Evolutionary conservation across 1,284 basidiomycete species (phyloP).

Genomic region (Tetrapyrgos nigripes): DNA sequence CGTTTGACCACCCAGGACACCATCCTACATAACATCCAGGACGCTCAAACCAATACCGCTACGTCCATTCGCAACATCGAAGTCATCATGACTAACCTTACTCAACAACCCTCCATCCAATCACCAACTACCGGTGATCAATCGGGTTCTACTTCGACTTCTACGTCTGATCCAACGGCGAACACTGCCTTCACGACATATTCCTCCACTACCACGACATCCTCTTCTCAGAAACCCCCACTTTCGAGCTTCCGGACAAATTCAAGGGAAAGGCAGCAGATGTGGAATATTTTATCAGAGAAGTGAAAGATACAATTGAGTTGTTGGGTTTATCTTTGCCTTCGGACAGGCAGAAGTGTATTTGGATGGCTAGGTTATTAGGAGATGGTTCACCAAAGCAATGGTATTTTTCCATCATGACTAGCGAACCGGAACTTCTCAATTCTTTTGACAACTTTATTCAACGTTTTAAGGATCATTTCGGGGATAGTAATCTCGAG

Average conservation of each 20-base stretch:
- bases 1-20: too few relatives aligned
- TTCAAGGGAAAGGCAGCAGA: slow-evolving; percentile 1
- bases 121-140: too few relatives aligned
- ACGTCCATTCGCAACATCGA: too few relatives aligned
- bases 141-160: too few relatives aligned
- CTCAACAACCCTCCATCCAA: too few relatives aligned
- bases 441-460: slow-evolving; percentile 25
- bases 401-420: slow-evolving; percentile 4
- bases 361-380: slow-evolving; percentile 7
- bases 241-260: neutral
- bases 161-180: too few relatives aligned
- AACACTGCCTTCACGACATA: too few relatives aligned
- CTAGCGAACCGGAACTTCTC: neutral
- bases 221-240: neutral
- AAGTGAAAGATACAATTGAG: neutral
- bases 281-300: slow-evolving; percentile 1
- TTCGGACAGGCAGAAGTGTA: slow-evolving; percentile 6
- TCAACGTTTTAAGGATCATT: slow-evolving; percentile 28
- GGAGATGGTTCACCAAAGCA: neutral
- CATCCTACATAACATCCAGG: too few relatives aligned
- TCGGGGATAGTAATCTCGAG: slow-evolving; percentile 29
- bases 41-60: too few relatives aligned
- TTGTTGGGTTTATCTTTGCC: neutral
- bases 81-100: too few relatives aligned
- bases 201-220: neutral